phyloP scores from a whole-genome alignment of 495 filamentous ascomycete genomes.

The Talaromyces borbonicus region DNA sequence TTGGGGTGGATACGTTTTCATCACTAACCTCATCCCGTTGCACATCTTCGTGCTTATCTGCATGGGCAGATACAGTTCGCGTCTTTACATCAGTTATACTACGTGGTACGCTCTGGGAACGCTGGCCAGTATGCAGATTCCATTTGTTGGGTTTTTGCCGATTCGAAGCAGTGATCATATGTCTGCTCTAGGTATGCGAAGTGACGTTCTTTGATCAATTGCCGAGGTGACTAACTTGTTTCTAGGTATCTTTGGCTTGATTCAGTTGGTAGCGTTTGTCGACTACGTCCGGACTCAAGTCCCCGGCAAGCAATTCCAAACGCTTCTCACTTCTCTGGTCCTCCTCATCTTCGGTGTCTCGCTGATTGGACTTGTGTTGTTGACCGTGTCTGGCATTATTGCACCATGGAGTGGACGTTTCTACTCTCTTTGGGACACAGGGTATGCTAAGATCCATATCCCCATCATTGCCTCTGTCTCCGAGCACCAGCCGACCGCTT shows the following conservation, averaged over 20 bases:
- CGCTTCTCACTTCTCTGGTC: constrained; percentile 67
- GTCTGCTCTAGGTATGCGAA: constrained; percentile 74
- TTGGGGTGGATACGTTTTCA: constrained; percentile 99
- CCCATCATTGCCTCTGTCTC: constrained; percentile 99
- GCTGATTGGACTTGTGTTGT: constrained; percentile 62
- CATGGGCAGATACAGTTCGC: constrained; percentile 93
- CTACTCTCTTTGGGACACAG: constrained; percentile 98
- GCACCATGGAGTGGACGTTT: constrained; percentile 98
- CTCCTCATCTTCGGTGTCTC: constrained; percentile 66
- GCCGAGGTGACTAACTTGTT: neutral
- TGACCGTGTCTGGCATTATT: constrained; percentile 82
- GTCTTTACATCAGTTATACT: constrained; percentile 91
- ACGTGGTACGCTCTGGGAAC: constrained; percentile 98
- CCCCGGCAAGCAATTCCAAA: constrained; percentile 89
- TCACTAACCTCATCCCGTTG: constrained; percentile 93
- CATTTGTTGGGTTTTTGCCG: constrained; percentile 95
- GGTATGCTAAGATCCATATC: constrained; percentile 98
- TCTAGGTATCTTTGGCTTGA: constrained; percentile 83
- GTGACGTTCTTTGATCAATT: neutral
- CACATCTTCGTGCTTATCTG: constrained; percentile 91
- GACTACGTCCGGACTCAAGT: constrained; percentile 82
- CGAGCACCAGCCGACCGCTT: constrained; percentile 99
- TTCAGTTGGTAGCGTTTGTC: constrained; percentile 89
- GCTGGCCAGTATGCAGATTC: constrained; percentile 98
- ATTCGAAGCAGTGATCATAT: constrained; percentile 98